These are phyloP conservation scores for Schizophyllum commune DNA, from an alignment of 1,284 basidiomycete species.

Conservation along the genomic window DNA sequence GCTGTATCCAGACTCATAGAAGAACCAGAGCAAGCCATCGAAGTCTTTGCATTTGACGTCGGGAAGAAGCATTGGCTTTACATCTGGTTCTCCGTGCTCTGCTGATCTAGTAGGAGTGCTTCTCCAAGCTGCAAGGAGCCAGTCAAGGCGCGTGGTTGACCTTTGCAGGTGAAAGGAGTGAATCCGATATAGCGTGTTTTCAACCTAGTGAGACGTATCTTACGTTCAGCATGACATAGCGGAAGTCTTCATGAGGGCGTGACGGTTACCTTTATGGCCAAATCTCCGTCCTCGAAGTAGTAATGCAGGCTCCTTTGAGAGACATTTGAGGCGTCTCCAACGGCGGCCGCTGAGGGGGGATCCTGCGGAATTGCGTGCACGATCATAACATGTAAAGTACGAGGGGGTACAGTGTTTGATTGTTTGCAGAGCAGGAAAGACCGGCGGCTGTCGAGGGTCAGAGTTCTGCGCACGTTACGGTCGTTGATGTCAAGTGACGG, in stretches of 20 bases:
- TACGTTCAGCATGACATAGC: neutral
- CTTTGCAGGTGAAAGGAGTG: neutral
- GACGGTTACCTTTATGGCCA: neutral
- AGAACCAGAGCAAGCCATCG: slow-evolving; percentile 56
- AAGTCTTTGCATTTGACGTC: slow-evolving; percentile 43
- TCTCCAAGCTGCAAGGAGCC: neutral
- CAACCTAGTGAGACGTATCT: neutral
- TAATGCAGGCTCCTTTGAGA: neutral
- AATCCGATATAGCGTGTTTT: neutral
- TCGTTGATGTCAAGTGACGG: too few species aligned
- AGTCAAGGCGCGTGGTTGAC: neutral
- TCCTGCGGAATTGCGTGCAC: too few species aligned
- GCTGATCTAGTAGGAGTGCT: neutral
- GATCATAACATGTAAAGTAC: too few species aligned
- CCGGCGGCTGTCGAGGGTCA: too few species aligned
- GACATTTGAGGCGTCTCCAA: neutral
- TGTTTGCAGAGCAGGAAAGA: too few species aligned
- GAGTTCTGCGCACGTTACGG: too few species aligned
- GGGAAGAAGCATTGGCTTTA: slow-evolving; percentile 42
- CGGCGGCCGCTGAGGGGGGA: too few species aligned
- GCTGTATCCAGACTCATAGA: slow-evolving; percentile 50
- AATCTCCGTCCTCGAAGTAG: neutral
- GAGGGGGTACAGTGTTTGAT: too few species aligned
- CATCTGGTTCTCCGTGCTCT: slow-evolving; percentile 31
- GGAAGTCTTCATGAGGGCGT: neutral